Evolutionary conservation across 164 flowering plant species (phyloP).

Genomic region (Vitis labrusca): DNA sequence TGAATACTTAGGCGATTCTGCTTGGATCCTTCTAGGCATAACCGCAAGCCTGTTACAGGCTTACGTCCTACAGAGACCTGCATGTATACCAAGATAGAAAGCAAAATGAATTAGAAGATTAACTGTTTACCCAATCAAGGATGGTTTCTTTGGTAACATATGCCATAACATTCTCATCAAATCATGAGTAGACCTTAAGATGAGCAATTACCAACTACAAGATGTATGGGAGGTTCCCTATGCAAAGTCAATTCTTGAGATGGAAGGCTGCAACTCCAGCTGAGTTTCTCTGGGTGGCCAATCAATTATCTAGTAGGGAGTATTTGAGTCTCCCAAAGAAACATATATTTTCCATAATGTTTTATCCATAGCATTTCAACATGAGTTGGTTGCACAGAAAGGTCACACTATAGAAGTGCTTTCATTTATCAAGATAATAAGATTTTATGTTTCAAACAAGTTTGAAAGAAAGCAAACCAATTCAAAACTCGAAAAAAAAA

Average conservation of each 20-base stretch:
- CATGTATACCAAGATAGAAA: constrained; percentile 14
- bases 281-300: background rate
- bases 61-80: constrained; percentile 84
- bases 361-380: background rate
- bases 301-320: background rate
- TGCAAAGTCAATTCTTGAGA: background rate
- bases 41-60: constrained; percentile 78
- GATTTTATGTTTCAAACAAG: no score
- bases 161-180: no score
- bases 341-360: background rate
- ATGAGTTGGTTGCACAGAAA: background rate
- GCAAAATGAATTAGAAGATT: background rate
- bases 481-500: no score
- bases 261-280: background rate
- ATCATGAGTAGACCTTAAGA: background rate
- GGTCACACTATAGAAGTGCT: no score
- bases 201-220: background rate
- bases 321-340: background rate
- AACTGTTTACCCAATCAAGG: background rate
- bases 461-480: no score
- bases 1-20: constrained; percentile 69
- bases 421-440: no score
- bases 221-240: background rate
- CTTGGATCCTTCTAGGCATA: constrained; percentile 72
- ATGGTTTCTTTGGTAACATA: background rate